Base-by-base conservation (phyloP, 1,284 basidiomycete species). In the Ceraceosorus guamensis region DNA sequence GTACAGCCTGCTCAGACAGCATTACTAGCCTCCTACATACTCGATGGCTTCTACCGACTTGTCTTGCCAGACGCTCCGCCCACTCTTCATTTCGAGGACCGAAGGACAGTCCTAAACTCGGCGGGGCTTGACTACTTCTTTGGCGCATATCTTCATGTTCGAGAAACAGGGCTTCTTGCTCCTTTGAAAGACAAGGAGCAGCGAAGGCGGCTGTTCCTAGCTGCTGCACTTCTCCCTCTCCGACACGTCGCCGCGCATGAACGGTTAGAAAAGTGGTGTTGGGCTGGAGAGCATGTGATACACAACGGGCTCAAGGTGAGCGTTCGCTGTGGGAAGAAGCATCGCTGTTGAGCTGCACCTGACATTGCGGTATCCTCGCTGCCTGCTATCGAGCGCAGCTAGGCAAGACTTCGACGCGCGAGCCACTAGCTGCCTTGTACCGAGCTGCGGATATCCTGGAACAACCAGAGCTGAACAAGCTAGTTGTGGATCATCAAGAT, bases 291-390 rank as follows among this genome's bases (percentile, higher is more conserved):
- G 31, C 52, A 46, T 30, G 65, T 68, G 13, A 57, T 74, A 6
- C 47, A 61, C 11, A 56, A 55, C n/a, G 73, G 72, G 2, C 69
- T 75, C 51, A 75, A 75, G 49, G 55, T 62, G 59, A 45, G 59
- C n/a, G n/a, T n/a, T n/a, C n/a, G n/a, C n/a, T n/a, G n/a, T n/a
- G n/a, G n/a, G n/a, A n/a, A n/a, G n/a, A n/a, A n/a, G n/a, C n/a
- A n/a, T n/a, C n/a, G n/a, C n/a, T n/a, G n/a, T n/a, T n/a, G n/a
- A n/a, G n/a, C n/a, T n/a, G n/a, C n/a, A n/a, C n/a, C n/a, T n/a
- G n/a, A 4, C 14, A 24, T 45, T 30, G 6, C 31, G 18, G 3
- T 46, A 6, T 46, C 11, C n/a, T 5, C 4, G 14, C 41, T 14
- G 3, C 10, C 8, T 45, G 16, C 49, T 10, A 16, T 30, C 49